Base-by-base conservation (phyloP, 257 asterid genomes). In the Jasminum sambac region DNA sequence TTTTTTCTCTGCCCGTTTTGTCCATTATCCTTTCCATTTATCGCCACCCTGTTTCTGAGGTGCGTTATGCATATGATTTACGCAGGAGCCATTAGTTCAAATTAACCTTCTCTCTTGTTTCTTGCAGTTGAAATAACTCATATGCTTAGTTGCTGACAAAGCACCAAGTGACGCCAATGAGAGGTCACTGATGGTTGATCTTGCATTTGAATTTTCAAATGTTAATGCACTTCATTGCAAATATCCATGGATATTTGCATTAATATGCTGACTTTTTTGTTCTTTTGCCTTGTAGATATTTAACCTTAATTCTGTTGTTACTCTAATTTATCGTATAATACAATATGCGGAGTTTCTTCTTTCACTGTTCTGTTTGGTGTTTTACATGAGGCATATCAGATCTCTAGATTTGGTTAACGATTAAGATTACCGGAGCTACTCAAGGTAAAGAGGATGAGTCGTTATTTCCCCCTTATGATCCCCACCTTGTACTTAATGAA, bases 181-280 rank as follows among this genome's bases (percentile, higher is more conserved):
- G 62, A 55, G 62, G 62, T 17, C 36, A 21, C 30, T 55, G 30
- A 55, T 23, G 10, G 62, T 34, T 55, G 30, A 23, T 55, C 34
- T 55, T 55, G n/a, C 36, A 23, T 19, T 23, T 55, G 0, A 13
- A 19, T 55, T 50, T 55, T 55, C 62, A 55, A 23, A 55, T 19
- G 5, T 23, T 55, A 23, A 10, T 21, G 62, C 26, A 55, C 14
- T 19, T 55, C 4, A 52, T 52, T 52, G 60, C 60, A 52, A 52
- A 52, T 52, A 52, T 52, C 14, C 60, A 52, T 52, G 60, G 25
- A 52, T 52, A 52, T 52, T 52, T 8, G 61, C 61, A 9, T 52
- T 55, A 23, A 55, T 55, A 14, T 55, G 36, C 13, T 1, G 62
- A 55, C 62, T 0, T 55, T 55, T 55, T 50, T 23, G 14, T 0